A percentile compares a stretch with the other conserved stretches of the same genome.
These are phyloP conservation scores for Sordaria brevicollis DNA, from an alignment of 495 filamentous ascomycete species.

Conservation along the genomic window DNA sequence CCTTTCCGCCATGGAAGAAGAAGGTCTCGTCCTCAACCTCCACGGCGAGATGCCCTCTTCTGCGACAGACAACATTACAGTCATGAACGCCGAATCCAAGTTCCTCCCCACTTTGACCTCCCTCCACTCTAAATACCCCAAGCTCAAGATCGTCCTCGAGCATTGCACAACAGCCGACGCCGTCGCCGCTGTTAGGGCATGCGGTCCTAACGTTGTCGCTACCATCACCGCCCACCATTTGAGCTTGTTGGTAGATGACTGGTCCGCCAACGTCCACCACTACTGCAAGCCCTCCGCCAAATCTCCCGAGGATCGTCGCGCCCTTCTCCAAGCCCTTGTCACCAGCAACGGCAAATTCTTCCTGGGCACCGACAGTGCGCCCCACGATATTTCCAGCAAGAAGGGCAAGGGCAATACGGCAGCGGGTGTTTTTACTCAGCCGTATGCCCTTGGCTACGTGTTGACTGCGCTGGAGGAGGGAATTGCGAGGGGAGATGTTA, in stretches of 20 bases:
- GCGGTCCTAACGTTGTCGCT: constrained; percentile 63
- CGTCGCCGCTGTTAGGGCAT: constrained; percentile 62
- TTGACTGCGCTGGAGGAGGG: constrained; percentile 64
- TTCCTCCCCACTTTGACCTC: constrained; percentile 69
- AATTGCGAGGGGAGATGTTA: constrained; percentile 52
- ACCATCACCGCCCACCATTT: constrained; percentile 73
- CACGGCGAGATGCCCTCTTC: constrained; percentile 47
- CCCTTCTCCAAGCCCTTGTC: constrained; percentile 58
- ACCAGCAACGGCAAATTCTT: constrained; percentile 73
- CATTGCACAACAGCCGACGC: constrained; percentile 83
- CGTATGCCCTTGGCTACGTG: constrained; percentile 63
- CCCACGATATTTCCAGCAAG: constrained; percentile 69
- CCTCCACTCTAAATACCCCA: constrained; percentile 66
- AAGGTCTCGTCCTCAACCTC: constrained; percentile 46
- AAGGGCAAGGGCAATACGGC: constrained; percentile 55
- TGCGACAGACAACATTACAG: constrained; percentile 58
- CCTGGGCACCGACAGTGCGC: constrained; percentile 34
- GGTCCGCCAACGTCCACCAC: constrained; percentile 58
- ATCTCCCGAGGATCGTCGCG: constrained; percentile 59
- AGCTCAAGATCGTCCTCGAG: constrained; percentile 67
- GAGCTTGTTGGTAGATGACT: constrained; percentile 66
- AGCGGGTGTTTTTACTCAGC: constrained; percentile 85
- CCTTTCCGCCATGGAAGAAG: constrained; percentile 62
- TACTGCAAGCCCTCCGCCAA: constrained; percentile 87
- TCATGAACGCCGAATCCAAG: constrained; percentile 67